Conservation (phyloP, 2,329 filamentous ascomycete species). For the Rhynchosporium graminicola region DNA sequence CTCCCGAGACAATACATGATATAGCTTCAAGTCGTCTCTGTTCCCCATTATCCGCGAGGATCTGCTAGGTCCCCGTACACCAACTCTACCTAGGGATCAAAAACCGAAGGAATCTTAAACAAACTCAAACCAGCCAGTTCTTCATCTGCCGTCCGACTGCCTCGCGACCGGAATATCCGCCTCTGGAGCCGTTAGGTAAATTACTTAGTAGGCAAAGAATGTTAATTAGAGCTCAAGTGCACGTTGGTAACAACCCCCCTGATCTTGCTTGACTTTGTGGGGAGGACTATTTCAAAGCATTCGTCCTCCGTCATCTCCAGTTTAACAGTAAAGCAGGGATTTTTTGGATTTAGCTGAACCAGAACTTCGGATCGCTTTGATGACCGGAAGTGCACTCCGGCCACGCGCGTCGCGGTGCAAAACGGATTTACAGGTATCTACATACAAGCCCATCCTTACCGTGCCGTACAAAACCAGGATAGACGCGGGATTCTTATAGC, state of each 20-base stretch:
- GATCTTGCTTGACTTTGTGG: not conserved
- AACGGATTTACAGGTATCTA: too few relatives aligned
- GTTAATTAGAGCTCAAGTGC: not conserved
- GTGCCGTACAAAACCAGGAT: not conserved
- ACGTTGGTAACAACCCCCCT: not conserved
- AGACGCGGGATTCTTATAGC: too few relatives aligned
- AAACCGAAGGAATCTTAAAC: not conserved
- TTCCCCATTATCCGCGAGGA: too few relatives aligned
- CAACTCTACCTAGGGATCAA: not conserved
- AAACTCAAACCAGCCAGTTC: not conserved
- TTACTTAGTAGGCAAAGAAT: too few relatives aligned
- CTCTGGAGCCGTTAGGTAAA: slow-evolving; percentile 15
- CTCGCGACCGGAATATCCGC: slow-evolving; percentile 20
- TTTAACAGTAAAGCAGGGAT: not conserved
- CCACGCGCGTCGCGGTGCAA: not conserved
- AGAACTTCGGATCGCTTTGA: slow-evolving; percentile 4
- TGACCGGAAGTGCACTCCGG: not conserved
- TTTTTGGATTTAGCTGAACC: slow-evolving; percentile 8
- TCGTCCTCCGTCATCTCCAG: not conserved
- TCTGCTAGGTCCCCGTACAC: slow-evolving; percentile 15
- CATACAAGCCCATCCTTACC: not conserved
- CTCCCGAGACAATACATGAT: not conserved
- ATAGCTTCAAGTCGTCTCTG: not conserved
- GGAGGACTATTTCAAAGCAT: not conserved
- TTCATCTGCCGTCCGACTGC: slow-evolving; percentile 9